Percentiles rank a stretch among this genome's conserved stretches.
phyloP scores from a whole-genome alignment of 2,329 filamentous ascomycete species.

The Paraconiothyrium sp. region DNA sequence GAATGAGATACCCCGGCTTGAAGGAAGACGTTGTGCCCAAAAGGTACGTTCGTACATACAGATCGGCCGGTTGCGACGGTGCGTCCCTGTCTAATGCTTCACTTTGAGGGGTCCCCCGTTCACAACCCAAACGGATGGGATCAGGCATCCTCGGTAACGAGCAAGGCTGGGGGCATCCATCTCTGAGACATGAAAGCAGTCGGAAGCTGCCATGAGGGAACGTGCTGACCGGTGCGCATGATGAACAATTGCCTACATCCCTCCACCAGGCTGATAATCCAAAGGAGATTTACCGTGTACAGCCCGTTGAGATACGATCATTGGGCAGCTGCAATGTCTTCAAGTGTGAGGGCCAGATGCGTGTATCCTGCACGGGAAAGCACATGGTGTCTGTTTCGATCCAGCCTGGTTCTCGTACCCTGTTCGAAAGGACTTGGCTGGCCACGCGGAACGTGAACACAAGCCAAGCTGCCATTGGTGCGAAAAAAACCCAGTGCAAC shows the following conservation, averaged over 20 bases:
- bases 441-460: neutral
- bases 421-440: no score
- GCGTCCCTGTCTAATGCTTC: neutral
- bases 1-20: neutral
- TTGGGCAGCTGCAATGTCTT: neutral
- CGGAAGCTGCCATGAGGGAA: neutral
- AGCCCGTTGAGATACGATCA: neutral
- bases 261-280: no score
- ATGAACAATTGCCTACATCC: no score
- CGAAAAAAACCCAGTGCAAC: no score
- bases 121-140: neutral
- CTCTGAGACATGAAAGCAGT: neutral
- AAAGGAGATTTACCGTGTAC: no score
- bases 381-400: no score
- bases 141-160: neutral
- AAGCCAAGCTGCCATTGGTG: no score
- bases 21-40: neutral
- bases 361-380: no score
- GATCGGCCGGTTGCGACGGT: neutral
- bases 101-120: neutral
- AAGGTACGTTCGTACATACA: neutral
- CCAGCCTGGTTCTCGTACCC: no score
- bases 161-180: neutral
- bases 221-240: no score
- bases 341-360: neutral